These are phyloP conservation scores for Oxyria digyna DNA, from an alignment of 148 eudicot genomes.

Conservation along the genomic window DNA sequence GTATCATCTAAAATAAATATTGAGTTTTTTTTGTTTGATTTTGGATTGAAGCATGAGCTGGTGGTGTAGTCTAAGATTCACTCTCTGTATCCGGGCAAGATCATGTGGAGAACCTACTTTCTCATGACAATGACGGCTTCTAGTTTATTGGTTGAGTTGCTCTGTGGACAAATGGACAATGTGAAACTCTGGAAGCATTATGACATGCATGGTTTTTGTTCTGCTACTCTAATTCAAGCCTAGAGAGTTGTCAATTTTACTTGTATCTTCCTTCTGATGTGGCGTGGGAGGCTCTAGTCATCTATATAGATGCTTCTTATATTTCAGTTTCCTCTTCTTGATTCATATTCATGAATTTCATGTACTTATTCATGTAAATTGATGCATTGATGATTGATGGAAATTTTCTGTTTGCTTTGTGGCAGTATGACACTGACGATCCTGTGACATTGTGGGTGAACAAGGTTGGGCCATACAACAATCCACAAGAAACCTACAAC, in stretches of 20 bases:
- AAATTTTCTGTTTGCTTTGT: background rate
- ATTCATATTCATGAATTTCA: background rate
- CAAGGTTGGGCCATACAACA: conserved; percentile 93
- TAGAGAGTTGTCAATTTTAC: too few relatives aligned
- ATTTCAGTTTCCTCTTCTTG: background rate
- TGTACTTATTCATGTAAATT: background rate
- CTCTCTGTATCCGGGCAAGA: background rate
- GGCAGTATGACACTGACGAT: conserved; percentile 70
- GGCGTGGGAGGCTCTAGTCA: background rate
- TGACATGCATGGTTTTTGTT: too few relatives aligned
- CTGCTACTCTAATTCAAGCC: too few relatives aligned
- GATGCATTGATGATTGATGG: background rate
- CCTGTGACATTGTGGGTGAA: conserved; percentile 91
- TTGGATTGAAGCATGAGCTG: background rate
- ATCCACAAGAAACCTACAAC: conserved; percentile 97
- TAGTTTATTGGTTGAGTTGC: background rate
- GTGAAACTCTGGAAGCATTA: too few relatives aligned
- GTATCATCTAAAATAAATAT: too few relatives aligned
- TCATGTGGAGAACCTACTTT: background rate
- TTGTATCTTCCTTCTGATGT: background rate
- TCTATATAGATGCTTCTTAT: background rate
- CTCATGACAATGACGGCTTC: background rate
- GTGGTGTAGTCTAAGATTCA: background rate
- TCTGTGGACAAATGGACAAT: too few relatives aligned
- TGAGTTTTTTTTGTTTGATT: too few relatives aligned